These are phyloP conservation scores for Sporothrix brunneoviolacea DNA, from an alignment of 2,329 filamentous ascomycete genomes.

Conservation along the genomic window DNA sequence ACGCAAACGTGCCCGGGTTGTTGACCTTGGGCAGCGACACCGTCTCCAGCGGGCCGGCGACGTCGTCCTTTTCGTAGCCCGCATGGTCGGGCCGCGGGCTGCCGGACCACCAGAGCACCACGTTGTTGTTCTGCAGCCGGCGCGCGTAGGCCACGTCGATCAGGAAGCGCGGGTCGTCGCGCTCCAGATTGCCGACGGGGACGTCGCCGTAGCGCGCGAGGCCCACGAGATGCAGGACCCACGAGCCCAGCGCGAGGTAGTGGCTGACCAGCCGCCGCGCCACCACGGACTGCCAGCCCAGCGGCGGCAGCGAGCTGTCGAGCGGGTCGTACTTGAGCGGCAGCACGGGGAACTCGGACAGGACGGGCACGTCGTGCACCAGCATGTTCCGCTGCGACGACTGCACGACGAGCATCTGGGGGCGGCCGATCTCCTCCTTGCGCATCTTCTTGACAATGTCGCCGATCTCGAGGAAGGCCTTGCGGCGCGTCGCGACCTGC, in stretches of 20 bases:
- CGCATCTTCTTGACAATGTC: slow-evolving; percentile 86
- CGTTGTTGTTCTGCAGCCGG: slow-evolving; percentile 80
- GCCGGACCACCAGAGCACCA: slow-evolving; percentile 95
- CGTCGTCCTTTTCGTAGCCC: slow-evolving; percentile 89
- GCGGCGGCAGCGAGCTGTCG: slow-evolving; percentile 80
- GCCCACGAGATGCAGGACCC: slow-evolving; percentile 82
- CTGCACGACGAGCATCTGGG: slow-evolving; percentile 81
- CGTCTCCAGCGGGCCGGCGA: slow-evolving; percentile 72
- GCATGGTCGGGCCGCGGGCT: slow-evolving; percentile 87
- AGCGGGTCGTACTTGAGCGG: slow-evolving; percentile 73
- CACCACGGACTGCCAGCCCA: slow-evolving; percentile 89
- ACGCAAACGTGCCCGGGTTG: slow-evolving; percentile 86
- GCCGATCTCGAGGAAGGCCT: slow-evolving; percentile 79
- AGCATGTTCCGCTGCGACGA: slow-evolving; percentile 78
- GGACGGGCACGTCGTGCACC: slow-evolving; percentile 73
- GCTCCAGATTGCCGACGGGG: slow-evolving; percentile 89
- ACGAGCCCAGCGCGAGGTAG: slow-evolving; percentile 87
- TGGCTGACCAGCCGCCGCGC: slow-evolving; percentile 80
- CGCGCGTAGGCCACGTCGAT: slow-evolving; percentile 95
- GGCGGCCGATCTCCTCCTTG: slow-evolving; percentile 69
- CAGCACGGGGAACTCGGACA: slow-evolving; percentile 77
- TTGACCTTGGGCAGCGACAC: slow-evolving; percentile 92
- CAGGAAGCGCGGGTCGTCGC: slow-evolving; percentile 86
- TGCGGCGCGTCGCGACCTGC: slow-evolving; percentile 82
- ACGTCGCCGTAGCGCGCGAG: slow-evolving; percentile 89